phyloP scores from a whole-genome alignment of 140 eudicot species.

The Senecio squalidus region DNA sequence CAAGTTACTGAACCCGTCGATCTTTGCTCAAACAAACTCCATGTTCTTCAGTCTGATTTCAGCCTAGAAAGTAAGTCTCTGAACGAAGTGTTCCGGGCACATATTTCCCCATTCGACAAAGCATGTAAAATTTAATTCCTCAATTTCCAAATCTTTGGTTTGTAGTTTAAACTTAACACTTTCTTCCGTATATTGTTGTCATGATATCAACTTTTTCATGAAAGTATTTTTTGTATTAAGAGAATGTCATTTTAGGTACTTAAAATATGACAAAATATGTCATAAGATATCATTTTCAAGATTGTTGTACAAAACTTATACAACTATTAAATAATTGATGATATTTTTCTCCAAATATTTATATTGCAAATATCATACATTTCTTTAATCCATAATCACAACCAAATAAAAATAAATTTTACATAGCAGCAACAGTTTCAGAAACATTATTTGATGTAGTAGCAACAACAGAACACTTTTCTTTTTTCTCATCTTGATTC shows the following conservation, averaged over 20 bases:
- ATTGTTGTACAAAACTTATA: background rate
- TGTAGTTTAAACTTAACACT: too few species aligned
- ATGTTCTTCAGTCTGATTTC: too few species aligned
- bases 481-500: conserved; percentile 49
- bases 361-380: background rate
- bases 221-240: too few species aligned
- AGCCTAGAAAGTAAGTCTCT: too few species aligned
- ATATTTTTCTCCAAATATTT: conserved; percentile 1
- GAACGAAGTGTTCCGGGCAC: too few species aligned
- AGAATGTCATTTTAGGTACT: background rate
- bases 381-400: conserved; percentile 11
- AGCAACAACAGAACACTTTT: conserved; percentile 18
- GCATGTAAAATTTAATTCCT: too few species aligned
- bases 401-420: conserved; percentile 10
- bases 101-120: too few species aligned
- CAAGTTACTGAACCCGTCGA: too few species aligned
- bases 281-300: background rate
- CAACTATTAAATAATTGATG: background rate
- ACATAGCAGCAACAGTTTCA: conserved; percentile 45
- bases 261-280: background rate
- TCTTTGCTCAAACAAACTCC: too few species aligned
- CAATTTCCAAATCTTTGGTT: too few species aligned
- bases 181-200: too few species aligned
- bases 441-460: conserved; percentile 19
- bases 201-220: too few species aligned